Conservation (phyloP, 495 filamentous ascomycete genomes). For the Podospora pseudoanserina region DNA sequence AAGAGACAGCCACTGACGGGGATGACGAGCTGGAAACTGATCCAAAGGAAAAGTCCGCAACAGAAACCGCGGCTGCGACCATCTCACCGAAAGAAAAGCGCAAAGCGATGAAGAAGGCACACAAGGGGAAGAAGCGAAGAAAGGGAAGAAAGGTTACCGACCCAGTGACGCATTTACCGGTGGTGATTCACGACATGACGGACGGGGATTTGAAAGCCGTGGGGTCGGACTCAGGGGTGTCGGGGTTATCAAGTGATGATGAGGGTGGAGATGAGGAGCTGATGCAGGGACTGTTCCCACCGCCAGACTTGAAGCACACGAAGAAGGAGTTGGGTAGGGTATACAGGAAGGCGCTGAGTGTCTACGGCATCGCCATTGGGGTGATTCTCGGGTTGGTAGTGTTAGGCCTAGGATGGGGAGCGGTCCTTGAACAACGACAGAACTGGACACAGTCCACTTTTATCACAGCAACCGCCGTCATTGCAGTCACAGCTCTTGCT, state of each 20-base stretch:
- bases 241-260: constrained; percentile 33
- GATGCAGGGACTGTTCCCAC: constrained; percentile 60
- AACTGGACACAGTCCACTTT: not conserved
- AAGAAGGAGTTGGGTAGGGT: constrained; percentile 45
- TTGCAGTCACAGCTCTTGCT: constrained; percentile 28
- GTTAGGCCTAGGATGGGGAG: not conserved
- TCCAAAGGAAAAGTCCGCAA: constrained; percentile 44
- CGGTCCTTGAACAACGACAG: not conserved
- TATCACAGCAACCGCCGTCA: constrained; percentile 1
- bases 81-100: constrained; percentile 55
- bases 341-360: constrained; percentile 39
- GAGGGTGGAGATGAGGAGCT: constrained; percentile 45
- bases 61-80: constrained; percentile 45
- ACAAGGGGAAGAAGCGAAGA: constrained; percentile 38
- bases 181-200: constrained; percentile 62
- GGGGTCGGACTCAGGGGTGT: constrained; percentile 22
- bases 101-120: constrained; percentile 53
- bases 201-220: constrained; percentile 50
- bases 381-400: constrained; percentile 11
- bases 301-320: constrained; percentile 52
- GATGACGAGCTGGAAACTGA: constrained; percentile 20
- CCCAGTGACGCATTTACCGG: constrained; percentile 65
- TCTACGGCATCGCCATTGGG: not conserved
- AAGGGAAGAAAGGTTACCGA: constrained; percentile 65
- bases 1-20: constrained; percentile 8